Conservation (phyloP, 2,329 filamentous ascomycete genomes). For the Colletotrichum sp. region DNA sequence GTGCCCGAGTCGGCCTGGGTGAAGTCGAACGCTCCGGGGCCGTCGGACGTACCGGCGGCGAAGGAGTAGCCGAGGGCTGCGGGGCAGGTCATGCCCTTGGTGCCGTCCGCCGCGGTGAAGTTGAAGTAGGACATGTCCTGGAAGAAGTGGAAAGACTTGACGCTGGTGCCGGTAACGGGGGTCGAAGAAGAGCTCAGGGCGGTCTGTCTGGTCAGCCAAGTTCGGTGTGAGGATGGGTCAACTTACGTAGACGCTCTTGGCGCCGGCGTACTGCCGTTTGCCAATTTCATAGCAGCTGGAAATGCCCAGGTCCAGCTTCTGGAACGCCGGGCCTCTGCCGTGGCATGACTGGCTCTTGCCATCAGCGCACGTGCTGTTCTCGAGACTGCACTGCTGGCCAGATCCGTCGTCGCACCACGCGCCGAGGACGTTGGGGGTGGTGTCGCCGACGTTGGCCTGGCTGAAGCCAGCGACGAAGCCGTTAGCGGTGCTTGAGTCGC, state of each 20-base stretch:
- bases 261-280: slow-evolving; percentile 70
- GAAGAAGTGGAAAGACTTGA: slow-evolving; percentile 86
- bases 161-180: slow-evolving; percentile 64
- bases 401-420: slow-evolving; percentile 90
- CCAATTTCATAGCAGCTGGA: slow-evolving; percentile 80
- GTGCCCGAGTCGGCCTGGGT: slow-evolving; percentile 80
- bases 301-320: slow-evolving; percentile 71
- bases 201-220: slow-evolving; percentile 47
- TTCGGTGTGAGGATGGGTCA: slow-evolving; percentile 26
- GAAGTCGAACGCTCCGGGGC: slow-evolving; percentile 91
- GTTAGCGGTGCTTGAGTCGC: slow-evolving; percentile 59
- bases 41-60: slow-evolving; percentile 90
- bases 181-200: slow-evolving; percentile 50
- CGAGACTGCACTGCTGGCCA: slow-evolving; percentile 71
- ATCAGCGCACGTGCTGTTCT: slow-evolving; percentile 83
- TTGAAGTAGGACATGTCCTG: slow-evolving; percentile 79
- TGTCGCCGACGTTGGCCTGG: slow-evolving; percentile 90
- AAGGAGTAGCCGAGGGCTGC: slow-evolving; percentile 92
- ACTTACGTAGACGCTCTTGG: slow-evolving; percentile 48
- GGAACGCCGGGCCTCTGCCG: slow-evolving; percentile 73
- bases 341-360: slow-evolving; percentile 75
- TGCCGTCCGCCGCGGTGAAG: slow-evolving; percentile 77
- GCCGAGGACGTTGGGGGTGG: slow-evolving; percentile 84
- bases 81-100: slow-evolving; percentile 75
- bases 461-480: slow-evolving; percentile 91